Percentiles rank a stretch among this genome's conserved stretches.
These are phyloP conservation scores for Penicillium ochrochloron DNA, from an alignment of 495 filamentous ascomycete genomes.

Conservation along the genomic window DNA sequence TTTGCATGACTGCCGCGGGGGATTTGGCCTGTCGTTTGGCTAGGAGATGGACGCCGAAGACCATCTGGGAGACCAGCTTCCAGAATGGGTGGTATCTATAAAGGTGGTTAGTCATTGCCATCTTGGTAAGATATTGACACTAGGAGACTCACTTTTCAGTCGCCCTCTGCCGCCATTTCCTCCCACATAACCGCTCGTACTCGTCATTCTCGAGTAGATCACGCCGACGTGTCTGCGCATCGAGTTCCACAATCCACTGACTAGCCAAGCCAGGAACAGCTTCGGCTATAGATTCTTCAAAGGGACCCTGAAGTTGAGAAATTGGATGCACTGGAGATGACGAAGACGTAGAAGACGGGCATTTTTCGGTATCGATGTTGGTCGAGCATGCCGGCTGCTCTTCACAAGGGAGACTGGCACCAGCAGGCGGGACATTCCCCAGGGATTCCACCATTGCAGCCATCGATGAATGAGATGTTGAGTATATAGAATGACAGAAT, in stretches of 20 bases:
- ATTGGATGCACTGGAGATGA: constrained; percentile 59
- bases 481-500: background rate
- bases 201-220: constrained; percentile 69
- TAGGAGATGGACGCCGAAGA: constrained; percentile 89
- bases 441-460: background rate
- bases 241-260: constrained; percentile 58
- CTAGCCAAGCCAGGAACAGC: constrained; percentile 54
- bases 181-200: constrained; percentile 66
- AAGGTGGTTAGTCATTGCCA: background rate
- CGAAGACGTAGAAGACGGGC: background rate
- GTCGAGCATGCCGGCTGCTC: constrained; percentile 14
- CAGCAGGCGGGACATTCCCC: constrained; percentile 12
- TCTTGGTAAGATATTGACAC: background rate
- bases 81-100: constrained; percentile 77
- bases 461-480: background rate
- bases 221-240: constrained; percentile 69
- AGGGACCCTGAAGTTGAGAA: constrained; percentile 83
- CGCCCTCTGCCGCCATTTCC: constrained; percentile 73
- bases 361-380: background rate
- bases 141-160: constrained; percentile 50
- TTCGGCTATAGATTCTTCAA: constrained; percentile 89
- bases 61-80: constrained; percentile 90
- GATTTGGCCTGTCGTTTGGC: constrained; percentile 86
- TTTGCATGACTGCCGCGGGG: constrained; percentile 81
- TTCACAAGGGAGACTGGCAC: constrained; percentile 1